Evolutionary conservation across 1,284 basidiomycete genomes (phyloP).

Genomic region (Puccinia sorghi): DNA sequence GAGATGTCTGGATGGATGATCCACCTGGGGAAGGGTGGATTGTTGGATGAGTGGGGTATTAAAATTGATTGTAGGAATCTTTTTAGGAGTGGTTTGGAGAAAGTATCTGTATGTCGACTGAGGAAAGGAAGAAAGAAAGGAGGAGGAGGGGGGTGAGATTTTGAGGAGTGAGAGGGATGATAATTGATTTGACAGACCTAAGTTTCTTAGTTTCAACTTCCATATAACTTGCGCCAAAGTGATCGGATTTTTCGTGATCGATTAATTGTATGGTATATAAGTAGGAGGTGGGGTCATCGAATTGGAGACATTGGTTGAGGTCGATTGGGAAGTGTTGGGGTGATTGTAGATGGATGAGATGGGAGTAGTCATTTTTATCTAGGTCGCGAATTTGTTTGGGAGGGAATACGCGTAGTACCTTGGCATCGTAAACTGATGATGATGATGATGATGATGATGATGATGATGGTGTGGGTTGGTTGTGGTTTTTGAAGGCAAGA

Average conservation of each 20-base stretch:
- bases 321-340: slow-evolving; percentile 8
- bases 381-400: slow-evolving; percentile 22
- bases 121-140: not conserved
- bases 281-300: slow-evolving; percentile 20
- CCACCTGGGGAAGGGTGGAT: slow-evolving; percentile 14
- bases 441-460: not conserved
- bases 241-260: slow-evolving; percentile 23
- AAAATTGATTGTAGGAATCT: slow-evolving; percentile 34
- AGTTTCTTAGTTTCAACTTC: slow-evolving; percentile 44
- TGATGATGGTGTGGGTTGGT: not conserved
- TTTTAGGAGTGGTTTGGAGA: slow-evolving; percentile 32
- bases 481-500: not conserved
- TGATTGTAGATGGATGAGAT: slow-evolving; percentile 32
- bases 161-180: not conserved
- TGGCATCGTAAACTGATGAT: slow-evolving; percentile 36
- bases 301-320: not conserved
- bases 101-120: slow-evolving; percentile 34
- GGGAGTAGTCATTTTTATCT: slow-evolving; percentile 7
- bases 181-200: not conserved
- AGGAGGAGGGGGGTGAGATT: not conserved
- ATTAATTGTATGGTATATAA: slow-evolving; percentile 46
- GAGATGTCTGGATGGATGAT: slow-evolving; percentile 19
- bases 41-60: not conserved
- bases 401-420: slow-evolving; percentile 29
- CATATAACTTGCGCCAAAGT: slow-evolving; percentile 37